Percentiles rank a stretch among this genome's conserved stretches.
Evolutionary conservation across 1,284 basidiomycete genomes (phyloP).

Genomic region (Pseudozyma sp.): DNA sequence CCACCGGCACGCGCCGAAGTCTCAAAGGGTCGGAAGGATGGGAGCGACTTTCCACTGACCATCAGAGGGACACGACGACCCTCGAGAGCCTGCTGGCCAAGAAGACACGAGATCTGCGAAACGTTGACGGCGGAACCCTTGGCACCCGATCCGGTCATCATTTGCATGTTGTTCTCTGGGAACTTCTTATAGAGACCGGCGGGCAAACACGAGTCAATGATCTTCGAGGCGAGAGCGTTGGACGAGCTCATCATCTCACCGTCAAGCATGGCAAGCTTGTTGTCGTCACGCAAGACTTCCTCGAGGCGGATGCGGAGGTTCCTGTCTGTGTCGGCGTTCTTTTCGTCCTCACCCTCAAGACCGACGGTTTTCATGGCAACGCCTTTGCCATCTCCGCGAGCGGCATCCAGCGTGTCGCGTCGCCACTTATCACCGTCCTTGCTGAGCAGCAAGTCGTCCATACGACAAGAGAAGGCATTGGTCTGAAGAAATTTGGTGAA

Average conservation of each 20-base stretch:
- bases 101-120: constrained; percentile 94
- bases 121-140: constrained; percentile 98
- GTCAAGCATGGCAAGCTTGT: constrained; percentile 97
- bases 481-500: constrained; percentile 98
- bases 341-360: constrained; percentile 67
- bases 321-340: constrained; percentile 71
- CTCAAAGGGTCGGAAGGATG: constrained; percentile 96
- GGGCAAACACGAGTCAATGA: constrained; percentile 81
- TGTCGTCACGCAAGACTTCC: constrained; percentile 95
- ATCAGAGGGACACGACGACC: constrained; percentile 98
- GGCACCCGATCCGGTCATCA: constrained; percentile 97
- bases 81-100: constrained; percentile 97
- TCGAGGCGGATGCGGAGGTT: constrained; percentile 75
- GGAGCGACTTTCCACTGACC: constrained; percentile 98
- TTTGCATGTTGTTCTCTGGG: constrained; percentile 99
- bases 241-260: constrained; percentile 76
- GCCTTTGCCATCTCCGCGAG: constrained; percentile 81
- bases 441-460: constrained; percentile 96
- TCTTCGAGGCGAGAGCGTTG: constrained; percentile 84
- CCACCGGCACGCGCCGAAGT: constrained; percentile 97
- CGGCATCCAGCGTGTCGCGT: constrained; percentile 78
- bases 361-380: constrained; percentile 80
- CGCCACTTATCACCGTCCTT: constrained; percentile 81
- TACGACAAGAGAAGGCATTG: constrained; percentile 96
- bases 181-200: constrained; percentile 79